phyloP scores from a whole-genome alignment of 2,329 filamentous ascomycete species.

The Diaporthe citriasiana region DNA sequence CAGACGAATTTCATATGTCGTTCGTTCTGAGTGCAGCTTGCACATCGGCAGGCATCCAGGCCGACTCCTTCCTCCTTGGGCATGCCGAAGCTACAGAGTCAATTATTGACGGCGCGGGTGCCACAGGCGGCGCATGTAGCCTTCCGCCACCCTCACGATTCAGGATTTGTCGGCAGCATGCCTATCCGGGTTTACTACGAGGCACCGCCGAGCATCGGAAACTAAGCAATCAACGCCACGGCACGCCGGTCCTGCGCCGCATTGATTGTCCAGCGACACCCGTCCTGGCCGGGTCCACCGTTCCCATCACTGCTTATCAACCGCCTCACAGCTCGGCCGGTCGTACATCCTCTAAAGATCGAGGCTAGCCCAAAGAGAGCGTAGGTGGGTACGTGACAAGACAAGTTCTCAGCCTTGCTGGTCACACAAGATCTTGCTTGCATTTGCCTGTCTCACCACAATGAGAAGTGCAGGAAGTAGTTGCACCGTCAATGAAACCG shows the following conservation, averaged over 20 bases:
- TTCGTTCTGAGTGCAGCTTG: conserved; percentile 7
- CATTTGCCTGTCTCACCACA: conserved; percentile 4
- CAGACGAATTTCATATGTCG: conserved; percentile 17
- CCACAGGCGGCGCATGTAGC: not conserved
- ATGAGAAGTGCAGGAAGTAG: not conserved
- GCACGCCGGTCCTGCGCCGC: conserved; percentile 21
- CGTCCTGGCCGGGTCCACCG: conserved; percentile 20
- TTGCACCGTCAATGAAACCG: not conserved
- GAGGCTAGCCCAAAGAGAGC: conserved; percentile 16
- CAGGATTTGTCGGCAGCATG: conserved; percentile 25
- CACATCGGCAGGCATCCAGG: not conserved
- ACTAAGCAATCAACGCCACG: conserved; percentile 27
- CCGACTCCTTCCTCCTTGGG: not conserved
- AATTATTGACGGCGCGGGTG: not conserved
- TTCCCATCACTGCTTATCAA: conserved; percentile 25
- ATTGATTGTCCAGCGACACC: conserved; percentile 19
- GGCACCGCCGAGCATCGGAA: conserved; percentile 24
- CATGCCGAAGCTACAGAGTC: conserved; percentile 1
- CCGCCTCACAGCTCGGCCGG: conserved; percentile 24
- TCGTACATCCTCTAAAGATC: conserved; percentile 25
- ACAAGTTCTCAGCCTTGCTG: conserved; percentile 23
- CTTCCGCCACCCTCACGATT: conserved; percentile 23
- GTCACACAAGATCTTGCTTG: conserved; percentile 33
- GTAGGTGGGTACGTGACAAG: not conserved
- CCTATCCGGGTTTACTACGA: conserved; percentile 23